Percentiles rank a stretch among this genome's conserved stretches.
These are phyloP conservation scores for Salix koriyanagi DNA, from an alignment of 345 rosid species.

Conservation along the genomic window DNA sequence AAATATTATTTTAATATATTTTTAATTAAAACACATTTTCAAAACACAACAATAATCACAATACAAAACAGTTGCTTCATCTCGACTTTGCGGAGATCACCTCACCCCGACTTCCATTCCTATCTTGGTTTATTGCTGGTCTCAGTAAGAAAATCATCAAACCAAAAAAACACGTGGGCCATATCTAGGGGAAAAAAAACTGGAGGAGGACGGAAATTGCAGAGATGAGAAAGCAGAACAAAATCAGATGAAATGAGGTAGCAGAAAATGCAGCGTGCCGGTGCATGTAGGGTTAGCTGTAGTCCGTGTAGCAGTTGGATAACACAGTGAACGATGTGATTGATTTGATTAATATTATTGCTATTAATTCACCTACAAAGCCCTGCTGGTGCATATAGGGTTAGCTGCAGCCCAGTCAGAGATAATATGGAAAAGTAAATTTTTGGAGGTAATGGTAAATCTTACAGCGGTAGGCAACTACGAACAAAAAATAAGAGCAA, in stretches of 20 bases:
- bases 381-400: not conserved
- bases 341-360: not conserved
- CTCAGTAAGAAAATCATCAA: not conserved
- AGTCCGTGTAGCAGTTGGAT: not conserved
- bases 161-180: not conserved
- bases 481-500: not conserved
- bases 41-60: no score
- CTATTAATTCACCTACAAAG: not conserved
- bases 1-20: no score
- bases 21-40: no score
- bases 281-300: not conserved
- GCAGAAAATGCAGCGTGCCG: not conserved
- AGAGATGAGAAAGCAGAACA: not conserved
- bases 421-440: not conserved
- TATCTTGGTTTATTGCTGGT: not conserved
- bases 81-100: no score
- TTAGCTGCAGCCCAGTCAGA: not conserved
- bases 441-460: not conserved
- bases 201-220: not conserved
- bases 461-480: not conserved
- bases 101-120: no score
- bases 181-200: no score
- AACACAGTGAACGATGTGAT: not conserved
- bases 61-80: accelerated
- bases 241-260: not conserved